A percentile compares a stretch with the other conserved stretches of the same genome.
These are phyloP conservation scores for Stagonosporopsis vannaccii DNA, from an alignment of 2,329 filamentous ascomycete species.

Conservation along the genomic window DNA sequence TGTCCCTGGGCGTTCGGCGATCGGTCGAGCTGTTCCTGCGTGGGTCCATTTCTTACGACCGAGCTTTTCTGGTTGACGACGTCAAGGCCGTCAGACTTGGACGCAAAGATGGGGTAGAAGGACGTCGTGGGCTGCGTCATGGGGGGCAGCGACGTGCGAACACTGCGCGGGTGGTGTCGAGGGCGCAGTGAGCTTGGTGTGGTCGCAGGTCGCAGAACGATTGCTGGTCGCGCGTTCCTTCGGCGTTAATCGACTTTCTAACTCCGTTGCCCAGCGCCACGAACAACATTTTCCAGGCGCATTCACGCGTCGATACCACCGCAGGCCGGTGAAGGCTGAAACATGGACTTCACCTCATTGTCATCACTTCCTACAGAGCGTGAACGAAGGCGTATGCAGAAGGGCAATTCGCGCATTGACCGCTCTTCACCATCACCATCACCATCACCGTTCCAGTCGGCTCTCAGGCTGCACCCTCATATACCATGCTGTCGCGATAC, in stretches of 20 bases:
- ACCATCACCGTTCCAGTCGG: not conserved
- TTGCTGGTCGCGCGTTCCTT: constrained; percentile 3
- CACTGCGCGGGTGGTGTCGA: constrained; percentile 1
- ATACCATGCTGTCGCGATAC: constrained; percentile 10
- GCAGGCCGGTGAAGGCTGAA: constrained; percentile 1
- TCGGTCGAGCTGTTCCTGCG: constrained; percentile 59
- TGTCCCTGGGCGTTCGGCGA: constrained; percentile 61
- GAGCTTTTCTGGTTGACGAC: constrained; percentile 58
- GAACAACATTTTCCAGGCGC: constrained; percentile 3
- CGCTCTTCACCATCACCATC: constrained; percentile 9
- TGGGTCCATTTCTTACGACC: constrained; percentile 62
- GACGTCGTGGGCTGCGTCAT: constrained; percentile 51
- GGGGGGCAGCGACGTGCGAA: constrained; percentile 17
- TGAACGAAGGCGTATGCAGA: not conserved
- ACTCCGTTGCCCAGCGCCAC: constrained; percentile 13
- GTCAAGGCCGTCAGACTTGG: constrained; percentile 58
- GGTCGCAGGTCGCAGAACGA: not conserved
- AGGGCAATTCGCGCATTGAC: not conserved
- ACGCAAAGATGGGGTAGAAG: constrained; percentile 57
- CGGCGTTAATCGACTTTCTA: constrained; percentile 10
- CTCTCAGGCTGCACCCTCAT: not conserved
- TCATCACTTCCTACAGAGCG: not conserved
- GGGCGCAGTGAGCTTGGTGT: constrained; percentile 6
- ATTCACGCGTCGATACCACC: not conserved
- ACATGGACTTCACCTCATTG: not conserved